These are phyloP conservation scores for Cyberlindnera meyerae DNA, from an alignment of 805 yeast genomes.

Conservation along the genomic window DNA sequence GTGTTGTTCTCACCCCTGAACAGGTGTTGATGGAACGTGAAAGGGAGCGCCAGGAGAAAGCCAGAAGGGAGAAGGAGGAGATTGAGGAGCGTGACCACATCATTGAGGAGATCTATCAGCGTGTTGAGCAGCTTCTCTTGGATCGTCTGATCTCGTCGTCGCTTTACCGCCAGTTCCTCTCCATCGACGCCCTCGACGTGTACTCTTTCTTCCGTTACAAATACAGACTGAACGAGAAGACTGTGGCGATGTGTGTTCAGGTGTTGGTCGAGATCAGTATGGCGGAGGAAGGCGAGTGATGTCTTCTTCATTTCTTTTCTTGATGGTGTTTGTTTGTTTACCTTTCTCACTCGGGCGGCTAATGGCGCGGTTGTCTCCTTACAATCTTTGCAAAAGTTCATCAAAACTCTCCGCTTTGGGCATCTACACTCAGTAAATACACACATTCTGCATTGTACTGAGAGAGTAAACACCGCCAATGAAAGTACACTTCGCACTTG, in stretches of 20 bases:
- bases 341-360: conserved; percentile 3
- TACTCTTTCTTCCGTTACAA: conserved; percentile 12
- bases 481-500: too few species aligned
- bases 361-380: conserved; percentile 1
- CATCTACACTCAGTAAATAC: too few species aligned
- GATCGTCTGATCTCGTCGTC: conserved; percentile 2
- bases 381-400: too few species aligned
- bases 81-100: conserved; percentile 4
- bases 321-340: conserved; percentile 1
- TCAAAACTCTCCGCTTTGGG: too few species aligned
- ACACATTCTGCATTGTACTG: too few species aligned
- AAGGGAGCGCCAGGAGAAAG: conserved; percentile 2
- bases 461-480: too few species aligned
- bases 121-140: conserved; percentile 6
- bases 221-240: conserved; percentile 8
- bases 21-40: conserved; percentile 1
- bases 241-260: conserved; percentile 12
- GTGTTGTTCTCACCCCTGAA: conserved; percentile 1
- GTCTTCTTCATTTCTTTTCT: background rate
- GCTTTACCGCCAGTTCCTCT: conserved; percentile 10
- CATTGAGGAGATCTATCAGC: conserved; percentile 11
- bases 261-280: conserved; percentile 11
- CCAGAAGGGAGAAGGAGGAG: conserved; percentile 3
- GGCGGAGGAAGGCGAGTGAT: conserved; percentile 4
- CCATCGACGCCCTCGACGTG: conserved; percentile 12